Evolutionary conservation across 768 basidiomycete species (phyloP).

Genomic region (Favolaschia claudopus): DNA sequence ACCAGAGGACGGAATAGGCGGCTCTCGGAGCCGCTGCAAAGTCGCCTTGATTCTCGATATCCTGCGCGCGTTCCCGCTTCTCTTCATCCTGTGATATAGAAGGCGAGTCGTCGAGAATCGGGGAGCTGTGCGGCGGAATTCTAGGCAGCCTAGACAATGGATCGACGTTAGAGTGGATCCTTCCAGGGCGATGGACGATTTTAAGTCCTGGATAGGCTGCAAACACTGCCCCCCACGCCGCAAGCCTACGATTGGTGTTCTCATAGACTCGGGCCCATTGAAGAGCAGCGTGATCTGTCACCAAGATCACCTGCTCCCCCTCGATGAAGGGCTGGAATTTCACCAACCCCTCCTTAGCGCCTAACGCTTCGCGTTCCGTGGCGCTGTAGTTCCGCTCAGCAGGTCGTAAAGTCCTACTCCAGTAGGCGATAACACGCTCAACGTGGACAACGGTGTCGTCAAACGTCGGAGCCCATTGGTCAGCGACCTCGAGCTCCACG

Average conservation of each 20-base stretch:
- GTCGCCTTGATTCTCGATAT: not conserved
- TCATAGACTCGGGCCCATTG: slow-evolving; percentile 21
- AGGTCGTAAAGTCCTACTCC: slow-evolving; percentile 22
- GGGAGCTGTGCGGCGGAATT: not conserved
- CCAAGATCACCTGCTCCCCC: not conserved
- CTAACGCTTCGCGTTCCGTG: slow-evolving; percentile 18
- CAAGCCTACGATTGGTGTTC: slow-evolving; percentile 26
- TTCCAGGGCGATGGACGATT: slow-evolving; percentile 37
- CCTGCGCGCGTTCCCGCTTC: not conserved
- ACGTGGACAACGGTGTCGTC: slow-evolving; percentile 31
- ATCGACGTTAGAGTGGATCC: slow-evolving; percentile 35
- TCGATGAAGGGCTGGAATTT: slow-evolving; percentile 1
- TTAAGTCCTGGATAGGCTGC: slow-evolving; percentile 32
- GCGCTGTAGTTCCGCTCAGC: slow-evolving; percentile 9
- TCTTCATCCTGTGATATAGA: not conserved
- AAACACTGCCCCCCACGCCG: slow-evolving; percentile 36
- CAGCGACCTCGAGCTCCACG: not conserved
- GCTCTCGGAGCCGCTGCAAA: not conserved
- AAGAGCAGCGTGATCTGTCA: slow-evolving; percentile 21
- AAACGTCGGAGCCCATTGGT: not conserved
- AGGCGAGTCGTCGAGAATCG: not conserved
- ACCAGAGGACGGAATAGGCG: not conserved
- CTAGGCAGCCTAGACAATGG: not conserved
- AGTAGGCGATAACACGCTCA: slow-evolving; percentile 36
- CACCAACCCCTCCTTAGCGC: slow-evolving; percentile 29